Evolutionary conservation across 208 protist genomes (phyloP).

Genomic region (Trichomonas vaginalis): DNA sequence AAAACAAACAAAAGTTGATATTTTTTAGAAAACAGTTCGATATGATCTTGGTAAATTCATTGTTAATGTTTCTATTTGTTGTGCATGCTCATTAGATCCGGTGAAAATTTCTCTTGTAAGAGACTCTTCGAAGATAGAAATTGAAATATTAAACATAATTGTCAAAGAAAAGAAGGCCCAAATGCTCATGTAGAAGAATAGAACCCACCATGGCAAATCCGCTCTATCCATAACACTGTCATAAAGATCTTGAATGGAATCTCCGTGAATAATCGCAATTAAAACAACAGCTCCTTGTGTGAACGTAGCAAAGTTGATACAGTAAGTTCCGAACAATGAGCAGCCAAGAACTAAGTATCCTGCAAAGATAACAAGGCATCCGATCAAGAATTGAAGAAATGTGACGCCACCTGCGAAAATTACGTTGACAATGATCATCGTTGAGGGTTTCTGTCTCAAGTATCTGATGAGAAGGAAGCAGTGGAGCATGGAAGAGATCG

Average conservation of each 20-base stretch:
- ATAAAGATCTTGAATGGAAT: not conserved
- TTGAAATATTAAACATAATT: slow-evolving; percentile 16
- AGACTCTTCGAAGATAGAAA: not conserved
- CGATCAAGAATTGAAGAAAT: not conserved
- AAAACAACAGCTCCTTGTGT: not conserved
- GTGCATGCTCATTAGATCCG: not conserved
- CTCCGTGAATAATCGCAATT: not conserved
- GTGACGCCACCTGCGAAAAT: not conserved
- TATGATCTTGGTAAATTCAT: not conserved
- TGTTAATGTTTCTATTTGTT: not conserved
- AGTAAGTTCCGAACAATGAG: not conserved
- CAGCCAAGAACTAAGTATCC: not conserved
- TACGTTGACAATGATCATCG: not conserved
- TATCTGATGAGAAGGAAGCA: not conserved
- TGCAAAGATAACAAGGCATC: not conserved
- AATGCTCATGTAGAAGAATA: not conserved
- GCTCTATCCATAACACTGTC: not conserved
- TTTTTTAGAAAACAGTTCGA: not conserved
- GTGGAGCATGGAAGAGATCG: not conserved
- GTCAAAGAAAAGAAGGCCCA: not conserved
- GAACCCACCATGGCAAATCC: not conserved
- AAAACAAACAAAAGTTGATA: too few species aligned
- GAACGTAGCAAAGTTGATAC: not conserved
- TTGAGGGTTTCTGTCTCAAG: not conserved
- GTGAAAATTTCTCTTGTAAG: not conserved